Evolutionary conservation across 257 asterid species (phyloP), one percentile per base, ranked within the genome.

Genomic region (Forsythia viridissima): DNA sequence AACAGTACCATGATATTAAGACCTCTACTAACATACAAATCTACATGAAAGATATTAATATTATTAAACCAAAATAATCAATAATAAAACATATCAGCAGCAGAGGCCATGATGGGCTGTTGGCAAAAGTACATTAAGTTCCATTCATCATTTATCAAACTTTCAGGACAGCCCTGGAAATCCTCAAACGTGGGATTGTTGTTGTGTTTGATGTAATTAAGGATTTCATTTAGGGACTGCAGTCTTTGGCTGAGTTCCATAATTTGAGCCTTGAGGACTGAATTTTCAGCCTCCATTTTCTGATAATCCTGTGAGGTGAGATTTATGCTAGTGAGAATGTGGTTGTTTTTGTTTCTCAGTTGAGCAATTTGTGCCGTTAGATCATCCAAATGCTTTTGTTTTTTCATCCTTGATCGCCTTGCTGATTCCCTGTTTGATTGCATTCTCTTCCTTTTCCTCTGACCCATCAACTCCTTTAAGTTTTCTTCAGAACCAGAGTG

Each of bases 391-490:
- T 87, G 97, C 84, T 88, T 85, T 90, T 91, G 98, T 81, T 95
- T 95, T 44, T 96, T 82, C 97, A 89, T 75, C 86, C 98, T 84
- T 57, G 98, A 96, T 76, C 98, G 84, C 80, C 96, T 80, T 36
- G 99, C 97, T 5, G 99, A 96, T 71, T 96, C 99, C 0, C 99
- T 85, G 81, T 93, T 93, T n/a, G 99, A 95, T 38, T 79, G 88
- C 97, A 91, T 96, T 72, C 99, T 76, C 86, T 89, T 93, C 48
- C 94, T 76, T 80, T 91, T 92, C 83, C 91, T 84, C 84, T 88
- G 91, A 18, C 89, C 91, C 91, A 90, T 81, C 77, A 79, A 44
- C 34, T 69, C 66, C 76, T 77, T 84, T 73, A 84, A 42, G 34
- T 84, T 91, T 16, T 80, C 95, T 38, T 85, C 90, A 52, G 87